These are phyloP conservation scores for Aegilops longissima DNA, from an alignment of 176 grass and related monocot species.

Conservation along the genomic window DNA sequence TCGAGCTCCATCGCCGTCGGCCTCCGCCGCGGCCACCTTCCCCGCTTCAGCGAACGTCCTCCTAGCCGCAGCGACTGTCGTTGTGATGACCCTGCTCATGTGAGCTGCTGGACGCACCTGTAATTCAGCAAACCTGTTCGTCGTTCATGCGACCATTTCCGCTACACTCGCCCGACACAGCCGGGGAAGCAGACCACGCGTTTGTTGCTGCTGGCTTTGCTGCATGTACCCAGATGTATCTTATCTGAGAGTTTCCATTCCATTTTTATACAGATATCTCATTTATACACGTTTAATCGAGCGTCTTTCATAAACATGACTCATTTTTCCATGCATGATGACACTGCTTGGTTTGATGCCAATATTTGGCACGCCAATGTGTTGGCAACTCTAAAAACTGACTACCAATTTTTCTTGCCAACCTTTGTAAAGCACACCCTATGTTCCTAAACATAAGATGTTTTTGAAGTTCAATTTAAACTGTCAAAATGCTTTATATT, in stretches of 20 bases:
- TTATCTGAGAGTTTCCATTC: not conserved
- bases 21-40: slow-evolving; percentile 22
- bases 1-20: slow-evolving; percentile 34
- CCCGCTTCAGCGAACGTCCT: not conserved
- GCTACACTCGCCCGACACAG: not conserved
- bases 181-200: not conserved
- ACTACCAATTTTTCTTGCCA: too few species aligned
- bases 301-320: not conserved
- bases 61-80: not conserved
- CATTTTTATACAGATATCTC: not conserved
- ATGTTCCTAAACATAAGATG: too few species aligned
- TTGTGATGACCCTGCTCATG: not conserved
- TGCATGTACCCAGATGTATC: slow-evolving; percentile 26
- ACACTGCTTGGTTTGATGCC: too few species aligned
- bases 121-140: not conserved
- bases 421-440: too few species aligned
- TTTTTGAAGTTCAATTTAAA: too few species aligned
- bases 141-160: not conserved
- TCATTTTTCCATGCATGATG: not conserved
- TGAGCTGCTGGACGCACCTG: not conserved
- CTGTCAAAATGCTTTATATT: too few species aligned
- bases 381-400: too few species aligned
- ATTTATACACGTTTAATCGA: not conserved
- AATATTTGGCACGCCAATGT: too few species aligned
- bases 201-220: not conserved